Conservation (phyloP, 2,329 filamentous ascomycete species). For the Scopulariopsis brevicaulis region DNA sequence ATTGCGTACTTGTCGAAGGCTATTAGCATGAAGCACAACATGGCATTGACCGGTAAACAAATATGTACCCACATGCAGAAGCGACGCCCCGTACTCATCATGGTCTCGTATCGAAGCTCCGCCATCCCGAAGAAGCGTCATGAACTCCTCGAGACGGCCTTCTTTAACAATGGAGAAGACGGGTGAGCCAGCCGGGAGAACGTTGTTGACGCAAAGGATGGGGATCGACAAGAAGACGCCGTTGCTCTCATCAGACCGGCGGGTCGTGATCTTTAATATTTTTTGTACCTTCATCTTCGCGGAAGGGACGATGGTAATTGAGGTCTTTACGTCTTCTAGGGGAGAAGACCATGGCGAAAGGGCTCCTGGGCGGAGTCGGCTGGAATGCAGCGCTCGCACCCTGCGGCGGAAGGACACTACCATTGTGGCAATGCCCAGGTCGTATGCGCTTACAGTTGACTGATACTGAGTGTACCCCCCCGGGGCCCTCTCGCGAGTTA, state of each 20-base stretch:
- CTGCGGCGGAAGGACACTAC: too few species aligned
- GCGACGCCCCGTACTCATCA: slow-evolving; percentile 9
- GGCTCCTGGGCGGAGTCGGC: too few species aligned
- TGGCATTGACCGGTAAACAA: too few species aligned
- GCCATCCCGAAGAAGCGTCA: slow-evolving; percentile 5
- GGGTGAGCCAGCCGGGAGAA: background rate
- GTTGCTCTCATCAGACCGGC: background rate
- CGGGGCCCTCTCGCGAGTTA: too few species aligned
- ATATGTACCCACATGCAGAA: slow-evolving; percentile 11
- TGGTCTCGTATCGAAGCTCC: slow-evolving; percentile 11
- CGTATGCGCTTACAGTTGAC: too few species aligned
- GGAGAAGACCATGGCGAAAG: background rate
- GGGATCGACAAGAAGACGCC: background rate
- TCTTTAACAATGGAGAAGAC: background rate
- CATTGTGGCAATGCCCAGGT: too few species aligned
- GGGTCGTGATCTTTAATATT: background rate
- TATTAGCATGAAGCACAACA: too few species aligned
- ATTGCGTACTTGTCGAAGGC: background rate
- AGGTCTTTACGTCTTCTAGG: background rate
- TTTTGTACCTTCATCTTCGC: background rate
- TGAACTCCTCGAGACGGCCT: background rate
- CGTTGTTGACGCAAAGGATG: background rate
- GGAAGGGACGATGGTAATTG: background rate
- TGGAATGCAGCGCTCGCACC: too few species aligned
- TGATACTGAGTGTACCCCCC: too few species aligned